These are phyloP conservation scores for Sutorius australiensis DNA, from an alignment of 768 basidiomycete species.

Conservation along the genomic window DNA sequence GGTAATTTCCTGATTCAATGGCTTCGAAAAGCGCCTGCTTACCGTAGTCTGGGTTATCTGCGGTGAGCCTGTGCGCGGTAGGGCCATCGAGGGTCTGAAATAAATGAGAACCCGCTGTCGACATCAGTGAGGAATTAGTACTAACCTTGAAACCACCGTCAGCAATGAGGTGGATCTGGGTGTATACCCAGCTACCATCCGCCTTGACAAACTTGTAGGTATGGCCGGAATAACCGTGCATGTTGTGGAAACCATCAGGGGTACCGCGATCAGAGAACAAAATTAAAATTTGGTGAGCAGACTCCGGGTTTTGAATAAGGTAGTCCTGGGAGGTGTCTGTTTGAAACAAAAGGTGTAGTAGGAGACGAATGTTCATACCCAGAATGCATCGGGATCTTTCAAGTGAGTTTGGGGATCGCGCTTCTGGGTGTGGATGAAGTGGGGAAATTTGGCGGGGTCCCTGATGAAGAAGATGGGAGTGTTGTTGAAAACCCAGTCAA, in stretches of 20 bases:
- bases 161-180: conserved; percentile 77
- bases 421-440: conserved; percentile 94
- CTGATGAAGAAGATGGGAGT: conserved; percentile 90
- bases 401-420: conserved; percentile 89
- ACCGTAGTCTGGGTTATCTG: conserved; percentile 82
- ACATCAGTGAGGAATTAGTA: not conserved
- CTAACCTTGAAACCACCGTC: conserved; percentile 79
- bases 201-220: conserved; percentile 85
- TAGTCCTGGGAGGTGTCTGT: conserved; percentile 59
- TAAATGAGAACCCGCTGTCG: conserved; percentile 1
- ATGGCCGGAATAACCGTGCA: conserved; percentile 94
- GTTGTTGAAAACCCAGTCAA: conserved; percentile 92
- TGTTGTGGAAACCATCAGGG: conserved; percentile 80
- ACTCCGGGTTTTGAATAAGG: conserved; percentile 82
- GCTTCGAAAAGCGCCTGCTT: conserved; percentile 73
- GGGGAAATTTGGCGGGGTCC: conserved; percentile 85
- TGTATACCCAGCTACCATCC: conserved; percentile 81
- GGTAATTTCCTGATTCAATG: conserved; percentile 77
- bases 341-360: not conserved
- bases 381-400: conserved; percentile 83
- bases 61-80: conserved; percentile 61
- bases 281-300: conserved; percentile 86
- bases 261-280: conserved; percentile 94
- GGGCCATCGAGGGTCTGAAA: conserved; percentile 65
- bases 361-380: conserved; percentile 41